Percentiles rank a stretch among this genome's conserved stretches.
These are phyloP conservation scores for Eruca vesicaria DNA, from an alignment of 441 rosid species.

Conservation along the genomic window DNA sequence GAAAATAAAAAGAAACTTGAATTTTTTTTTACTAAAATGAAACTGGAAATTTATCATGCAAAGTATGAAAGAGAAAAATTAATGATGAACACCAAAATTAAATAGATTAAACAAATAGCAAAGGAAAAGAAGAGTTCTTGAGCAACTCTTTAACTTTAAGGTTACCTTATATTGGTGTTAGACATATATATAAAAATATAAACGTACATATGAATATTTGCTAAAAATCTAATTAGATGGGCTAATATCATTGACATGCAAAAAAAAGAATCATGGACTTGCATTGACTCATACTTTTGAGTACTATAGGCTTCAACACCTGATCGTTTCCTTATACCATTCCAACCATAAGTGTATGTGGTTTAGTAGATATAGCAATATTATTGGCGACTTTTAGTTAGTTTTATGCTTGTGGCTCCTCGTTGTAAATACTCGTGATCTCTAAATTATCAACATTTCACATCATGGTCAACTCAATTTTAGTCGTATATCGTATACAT, in stretches of 20 bases:
- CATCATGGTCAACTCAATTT: background rate
- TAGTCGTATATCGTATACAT: background rate
- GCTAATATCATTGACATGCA: no score
- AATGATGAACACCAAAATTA: background rate
- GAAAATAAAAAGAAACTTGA: background rate
- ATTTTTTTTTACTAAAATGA: background rate
- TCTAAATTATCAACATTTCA: background rate
- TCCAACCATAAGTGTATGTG: background rate
- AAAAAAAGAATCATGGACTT: no score
- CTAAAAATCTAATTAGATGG: no score
- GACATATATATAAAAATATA: no score
- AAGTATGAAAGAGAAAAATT: background rate
- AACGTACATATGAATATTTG: no score
- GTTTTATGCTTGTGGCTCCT: background rate
- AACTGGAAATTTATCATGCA: background rate
- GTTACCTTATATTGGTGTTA: no score
- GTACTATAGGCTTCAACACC: background rate
- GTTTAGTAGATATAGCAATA: constrained; percentile 30
- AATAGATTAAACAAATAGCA: background rate
- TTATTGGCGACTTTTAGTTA: background rate
- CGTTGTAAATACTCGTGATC: background rate
- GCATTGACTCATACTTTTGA: background rate
- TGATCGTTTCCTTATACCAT: background rate
- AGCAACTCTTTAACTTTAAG: no score
- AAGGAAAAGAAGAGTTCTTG: background rate